A percentile compares a stretch with the other conserved stretches of the same genome.
Conservation (phyloP, 257 asterid genomes). For the Gentiana dahurica region DNA sequence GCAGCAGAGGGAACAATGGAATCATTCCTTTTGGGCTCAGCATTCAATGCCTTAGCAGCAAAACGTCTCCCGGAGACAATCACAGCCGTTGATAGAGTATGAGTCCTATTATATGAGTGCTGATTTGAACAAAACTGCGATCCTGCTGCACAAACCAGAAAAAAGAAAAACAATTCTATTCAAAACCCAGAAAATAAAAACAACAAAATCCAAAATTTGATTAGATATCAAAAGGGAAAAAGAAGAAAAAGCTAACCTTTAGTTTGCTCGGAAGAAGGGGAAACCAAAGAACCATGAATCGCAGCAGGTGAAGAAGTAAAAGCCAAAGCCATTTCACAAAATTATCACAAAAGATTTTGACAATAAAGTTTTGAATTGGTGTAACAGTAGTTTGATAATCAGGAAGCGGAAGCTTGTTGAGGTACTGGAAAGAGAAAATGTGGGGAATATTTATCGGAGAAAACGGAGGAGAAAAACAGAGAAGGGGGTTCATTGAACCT, state of each 20-base stretch:
- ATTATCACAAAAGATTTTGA: neutral
- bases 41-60: constrained; percentile 53
- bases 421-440: neutral
- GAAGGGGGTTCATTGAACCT: constrained; percentile 57
- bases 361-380: neutral
- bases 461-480: constrained; percentile 12
- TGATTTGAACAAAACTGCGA: constrained; percentile 37
- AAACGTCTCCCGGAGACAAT: constrained; percentile 26
- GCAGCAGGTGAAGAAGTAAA: constrained; percentile 51
- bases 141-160: constrained; percentile 16
- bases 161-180: neutral
- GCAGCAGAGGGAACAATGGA: constrained; percentile 21
- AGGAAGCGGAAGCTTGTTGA: constrained; percentile 1
- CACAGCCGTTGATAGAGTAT: constrained; percentile 22
- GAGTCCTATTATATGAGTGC: constrained; percentile 34
- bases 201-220: neutral
- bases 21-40: constrained; percentile 13
- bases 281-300: constrained; percentile 33
- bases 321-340: constrained; percentile 44
- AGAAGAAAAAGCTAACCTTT: constrained; percentile 29
- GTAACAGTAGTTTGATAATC: neutral
- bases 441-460: neutral
- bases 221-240: neutral
- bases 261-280: constrained; percentile 29
- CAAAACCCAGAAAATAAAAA: neutral